phyloP scores from a whole-genome alignment of 768 basidiomycete species.

The Hebeloma cylindrosporum region DNA sequence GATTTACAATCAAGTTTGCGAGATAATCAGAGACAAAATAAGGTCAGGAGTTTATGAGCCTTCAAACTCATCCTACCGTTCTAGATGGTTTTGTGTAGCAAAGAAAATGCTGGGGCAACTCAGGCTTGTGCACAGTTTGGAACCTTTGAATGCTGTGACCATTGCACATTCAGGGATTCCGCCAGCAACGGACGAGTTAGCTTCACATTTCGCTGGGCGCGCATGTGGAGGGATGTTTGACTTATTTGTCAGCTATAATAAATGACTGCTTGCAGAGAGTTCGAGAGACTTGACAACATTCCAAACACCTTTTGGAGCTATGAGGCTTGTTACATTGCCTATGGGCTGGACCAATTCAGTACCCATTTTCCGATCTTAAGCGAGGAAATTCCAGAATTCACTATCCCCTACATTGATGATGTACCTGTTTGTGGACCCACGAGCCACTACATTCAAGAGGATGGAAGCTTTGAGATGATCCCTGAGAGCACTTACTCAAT shows the following conservation, averaged over 20 bases:
- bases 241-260: conserved; percentile 33
- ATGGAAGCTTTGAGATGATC: conserved; percentile 35
- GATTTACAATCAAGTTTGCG: conserved; percentile 31
- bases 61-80: conserved; percentile 37
- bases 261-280: too few species aligned
- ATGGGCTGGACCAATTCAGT: too few species aligned
- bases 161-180: conserved; percentile 34
- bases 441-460: conserved; percentile 21
- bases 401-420: conserved; percentile 38
- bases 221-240: conserved; percentile 31
- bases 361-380: too few species aligned
- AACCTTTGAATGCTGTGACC: conserved; percentile 38
- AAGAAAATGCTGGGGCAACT: conserved; percentile 39
- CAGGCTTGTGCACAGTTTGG: conserved; percentile 35
- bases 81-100: conserved; percentile 37
- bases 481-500: conserved; percentile 32
- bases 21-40: conserved; percentile 37
- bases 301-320: conserved; percentile 32
- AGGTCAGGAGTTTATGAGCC: conserved; percentile 39
- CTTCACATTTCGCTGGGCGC: conserved; percentile 33
- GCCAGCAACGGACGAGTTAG: conserved; percentile 30
- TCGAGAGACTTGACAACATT: conserved; percentile 42
- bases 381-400: conserved; percentile 32
- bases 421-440: conserved; percentile 25
- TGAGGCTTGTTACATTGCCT: conserved; percentile 28